Evolutionary conservation across 2,329 filamentous ascomycete species (phyloP), one percentile per base, ranked within the genome.

Genomic region (Colletotrichum sp.): DNA sequence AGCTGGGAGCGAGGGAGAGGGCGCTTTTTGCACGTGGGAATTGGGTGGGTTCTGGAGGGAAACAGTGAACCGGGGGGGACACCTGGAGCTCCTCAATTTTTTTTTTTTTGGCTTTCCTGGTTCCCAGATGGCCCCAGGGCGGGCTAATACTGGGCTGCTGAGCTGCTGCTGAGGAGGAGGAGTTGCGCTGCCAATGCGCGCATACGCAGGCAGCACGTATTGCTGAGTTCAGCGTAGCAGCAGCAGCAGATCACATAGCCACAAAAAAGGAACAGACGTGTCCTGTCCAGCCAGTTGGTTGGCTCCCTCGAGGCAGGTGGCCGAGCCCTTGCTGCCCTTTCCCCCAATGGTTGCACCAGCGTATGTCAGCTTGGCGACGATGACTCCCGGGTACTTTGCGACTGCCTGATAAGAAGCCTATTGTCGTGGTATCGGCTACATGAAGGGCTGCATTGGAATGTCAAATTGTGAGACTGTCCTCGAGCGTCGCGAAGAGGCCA

Each of bases 11-110:
- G 72, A 71, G 74, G 73, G 73, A 75, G 73, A 64, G n/a, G 70
- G 70, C 73, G 34, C 73, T 60, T 75, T 76, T 76, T 76, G 74
- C 74, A 76, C 65, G 71, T 76, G 71, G 70, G 60, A 76, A 66
- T 69, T 66, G 71, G 74, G 74, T 76, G 71, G 71, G 66, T 55
- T 74, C 59, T 71, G 52, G 39, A 68, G 61, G 65, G 65, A 71
- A 75, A 64, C 70, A 73, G 73, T 73, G 73, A 63, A 59, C 60
- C 52, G 28, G 68, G 68, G 68, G 61, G 60, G 28, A 69, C 36
- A 34, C 57, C 13, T 61, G 52, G 43, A 72, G 64, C 55, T 68
- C 73, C 73, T 70, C 71, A 77, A 75, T 68, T 48, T 39, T 74
- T 77, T 71, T 70, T 74, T 75, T 71, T 39, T 26, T 60, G 24